Evolutionary conservation across 345 rosid genomes (phyloP), one percentile per base, ranked within the genome.

Genomic region (Carallia pectinifolia): DNA sequence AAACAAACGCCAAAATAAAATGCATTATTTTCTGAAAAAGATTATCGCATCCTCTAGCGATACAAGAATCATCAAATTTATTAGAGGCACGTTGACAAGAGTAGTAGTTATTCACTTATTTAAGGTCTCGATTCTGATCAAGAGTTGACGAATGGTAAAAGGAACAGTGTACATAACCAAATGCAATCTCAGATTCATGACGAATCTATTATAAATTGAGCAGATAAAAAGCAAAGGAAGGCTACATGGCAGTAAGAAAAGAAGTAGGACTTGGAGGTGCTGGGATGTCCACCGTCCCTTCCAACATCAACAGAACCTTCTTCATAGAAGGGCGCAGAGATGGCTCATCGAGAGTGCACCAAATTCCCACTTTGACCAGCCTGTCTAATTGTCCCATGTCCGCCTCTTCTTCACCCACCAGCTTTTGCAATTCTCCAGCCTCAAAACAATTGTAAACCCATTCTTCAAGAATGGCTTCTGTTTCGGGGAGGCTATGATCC

Each of bases 281-380:
- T 4, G 75, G 72, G 23, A 80, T 76, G 67, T 76, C 73, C 6
- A 73, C 73, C 6, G 76, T 76, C 58, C 81, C 79, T 47, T 70
- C 73, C 61, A 70, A 36, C 66, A 52, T 67, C 18, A 77, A 40
- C 15, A 76, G 52, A 34, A 82, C 81, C 68, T 71, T 82, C 52
- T 73, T 74, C 71, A 68, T 68, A 3, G 63, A 68, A 56, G 71
- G 71, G 4, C 64, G 76, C 33, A 79, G 66, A 0, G 67, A 29
- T 15, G 76, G 76, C 4, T 79, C 82, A 9, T 71, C 70, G 0
- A 52, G 63, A 37, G 62, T 59, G 67, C 82, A 74, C 82, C 76
- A 74, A 1, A 77, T 37, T 9, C 74, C 77, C 30, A 73, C 63
- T 50, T 34, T 74, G 34, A 70, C 48, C 55, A 58, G 56, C 18